Evolutionary conservation across 345 rosid species (phyloP).

Genomic region (Salix udensis): DNA sequence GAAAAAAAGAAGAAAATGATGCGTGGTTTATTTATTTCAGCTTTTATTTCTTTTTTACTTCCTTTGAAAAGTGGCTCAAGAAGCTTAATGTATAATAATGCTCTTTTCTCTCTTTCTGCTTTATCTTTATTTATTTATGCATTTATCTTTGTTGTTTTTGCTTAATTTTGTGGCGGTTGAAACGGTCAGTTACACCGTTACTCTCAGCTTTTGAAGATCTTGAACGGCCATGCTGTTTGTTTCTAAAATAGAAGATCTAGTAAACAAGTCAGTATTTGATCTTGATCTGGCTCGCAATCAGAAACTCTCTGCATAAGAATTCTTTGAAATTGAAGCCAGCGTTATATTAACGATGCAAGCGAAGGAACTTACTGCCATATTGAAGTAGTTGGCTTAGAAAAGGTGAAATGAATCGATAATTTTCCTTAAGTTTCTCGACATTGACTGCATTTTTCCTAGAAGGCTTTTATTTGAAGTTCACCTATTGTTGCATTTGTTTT

Average conservation of each 20-base stretch:
- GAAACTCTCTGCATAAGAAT: background rate
- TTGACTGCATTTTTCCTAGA: background rate
- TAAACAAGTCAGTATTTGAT: background rate
- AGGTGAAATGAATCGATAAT: conserved; percentile 8
- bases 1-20: too few species aligned
- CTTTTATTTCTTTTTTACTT: conserved; percentile 11
- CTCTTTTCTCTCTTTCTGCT: background rate
- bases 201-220: conserved; percentile 13
- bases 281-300: conserved; percentile 17
- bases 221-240: conserved; percentile 13
- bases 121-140: conserved; percentile 16
- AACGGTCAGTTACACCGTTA: conserved; percentile 15
- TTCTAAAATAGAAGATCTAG: conserved; percentile 21
- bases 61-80: conserved; percentile 36
- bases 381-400: conserved; percentile 14
- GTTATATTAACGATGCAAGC: background rate
- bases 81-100: conserved; percentile 38
- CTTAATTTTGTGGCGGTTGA: conserved; percentile 27
- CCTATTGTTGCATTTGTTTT: too few species aligned
- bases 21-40: conserved; percentile 13
- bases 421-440: background rate
- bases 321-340: background rate
- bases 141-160: background rate
- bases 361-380: background rate
- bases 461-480: too few species aligned